Conservation (phyloP, 2,329 filamentous ascomycete genomes). For the Stylonectria norvegica region DNA sequence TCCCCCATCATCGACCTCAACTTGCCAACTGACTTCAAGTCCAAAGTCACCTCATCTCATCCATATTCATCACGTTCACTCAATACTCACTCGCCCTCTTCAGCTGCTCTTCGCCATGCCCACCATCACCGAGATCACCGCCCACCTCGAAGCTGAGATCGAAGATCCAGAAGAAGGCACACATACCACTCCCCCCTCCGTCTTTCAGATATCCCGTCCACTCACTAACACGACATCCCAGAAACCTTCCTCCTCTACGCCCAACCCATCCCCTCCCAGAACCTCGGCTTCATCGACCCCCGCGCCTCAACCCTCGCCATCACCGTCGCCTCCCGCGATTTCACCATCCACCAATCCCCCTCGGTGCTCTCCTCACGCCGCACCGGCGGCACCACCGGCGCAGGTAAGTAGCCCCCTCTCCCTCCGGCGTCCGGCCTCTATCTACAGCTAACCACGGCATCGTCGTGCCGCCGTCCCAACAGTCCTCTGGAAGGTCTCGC, state of each 20-base stretch:
- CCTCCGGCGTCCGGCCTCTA: slow-evolving; percentile 2
- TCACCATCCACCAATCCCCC: slow-evolving; percentile 79
- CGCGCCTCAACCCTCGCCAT: slow-evolving; percentile 63
- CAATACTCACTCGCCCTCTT: no score
- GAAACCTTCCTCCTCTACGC: slow-evolving; percentile 89
- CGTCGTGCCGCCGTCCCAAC: not conserved
- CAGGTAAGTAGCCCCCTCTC: slow-evolving; percentile 36
- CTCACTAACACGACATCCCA: slow-evolving; percentile 34
- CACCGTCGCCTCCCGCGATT: slow-evolving; percentile 64
- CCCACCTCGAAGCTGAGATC: slow-evolving; percentile 41
- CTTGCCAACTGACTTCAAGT: no score
- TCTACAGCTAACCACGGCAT: slow-evolving; percentile 10
- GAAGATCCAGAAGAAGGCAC: slow-evolving; percentile 49
- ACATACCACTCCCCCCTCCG: not conserved
- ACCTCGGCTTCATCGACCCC: slow-evolving; percentile 82
- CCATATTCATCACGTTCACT: no score
- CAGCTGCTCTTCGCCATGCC: slow-evolving; percentile 8
- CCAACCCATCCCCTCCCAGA: slow-evolving; percentile 66
- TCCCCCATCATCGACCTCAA: no score
- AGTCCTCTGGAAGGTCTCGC: slow-evolving; percentile 92
- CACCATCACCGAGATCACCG: slow-evolving; percentile 22
- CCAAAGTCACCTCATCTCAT: no score
- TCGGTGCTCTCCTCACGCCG: slow-evolving; percentile 74
- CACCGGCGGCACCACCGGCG: slow-evolving; percentile 55
- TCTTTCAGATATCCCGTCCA: not conserved